Conservation (phyloP, 2,329 filamentous ascomycete species). For the Aspergillus oerlinghausenensis region DNA sequence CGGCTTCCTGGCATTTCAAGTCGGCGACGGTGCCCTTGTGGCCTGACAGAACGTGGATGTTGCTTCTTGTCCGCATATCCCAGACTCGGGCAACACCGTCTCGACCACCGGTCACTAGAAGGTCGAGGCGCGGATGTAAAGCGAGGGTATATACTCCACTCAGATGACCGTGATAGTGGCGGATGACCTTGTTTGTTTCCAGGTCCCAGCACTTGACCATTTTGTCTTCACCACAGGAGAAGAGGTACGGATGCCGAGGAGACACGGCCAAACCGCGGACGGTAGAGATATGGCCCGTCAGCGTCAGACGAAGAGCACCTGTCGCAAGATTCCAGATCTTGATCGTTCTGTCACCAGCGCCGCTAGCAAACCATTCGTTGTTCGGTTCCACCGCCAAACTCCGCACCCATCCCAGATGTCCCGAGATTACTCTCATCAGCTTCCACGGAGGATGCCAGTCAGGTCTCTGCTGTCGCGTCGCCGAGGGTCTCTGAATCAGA, state of each 20-base stretch:
- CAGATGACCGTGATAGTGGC: constrained; percentile 94
- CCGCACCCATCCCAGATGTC: constrained; percentile 92
- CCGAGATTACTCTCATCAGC: constrained; percentile 93
- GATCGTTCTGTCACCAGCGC: constrained; percentile 91
- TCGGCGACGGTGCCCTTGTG: constrained; percentile 89
- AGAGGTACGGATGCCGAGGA: constrained; percentile 89
- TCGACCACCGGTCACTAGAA: constrained; percentile 88
- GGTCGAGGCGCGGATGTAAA: constrained; percentile 90
- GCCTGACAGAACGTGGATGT: constrained; percentile 87
- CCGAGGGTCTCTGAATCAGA: constrained; percentile 58
- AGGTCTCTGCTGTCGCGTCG: constrained; percentile 66
- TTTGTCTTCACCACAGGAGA: constrained; percentile 97
- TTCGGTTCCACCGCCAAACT: constrained; percentile 86
- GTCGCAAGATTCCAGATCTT: constrained; percentile 98
- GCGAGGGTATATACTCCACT: constrained; percentile 91
- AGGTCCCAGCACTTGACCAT: constrained; percentile 99
- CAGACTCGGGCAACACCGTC: constrained; percentile 94
- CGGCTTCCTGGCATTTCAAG: constrained; percentile 88
- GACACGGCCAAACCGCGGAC: constrained; percentile 90
- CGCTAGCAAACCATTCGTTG: constrained; percentile 96
- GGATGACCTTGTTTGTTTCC: constrained; percentile 98
- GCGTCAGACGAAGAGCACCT: constrained; percentile 74
- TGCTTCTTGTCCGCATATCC: constrained; percentile 96
- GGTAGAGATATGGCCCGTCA: constrained; percentile 92
- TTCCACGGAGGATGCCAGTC: constrained; percentile 99